Evolutionary conservation across 768 basidiomycete genomes (phyloP).

Genomic region (Mycena rebaudengoi): DNA sequence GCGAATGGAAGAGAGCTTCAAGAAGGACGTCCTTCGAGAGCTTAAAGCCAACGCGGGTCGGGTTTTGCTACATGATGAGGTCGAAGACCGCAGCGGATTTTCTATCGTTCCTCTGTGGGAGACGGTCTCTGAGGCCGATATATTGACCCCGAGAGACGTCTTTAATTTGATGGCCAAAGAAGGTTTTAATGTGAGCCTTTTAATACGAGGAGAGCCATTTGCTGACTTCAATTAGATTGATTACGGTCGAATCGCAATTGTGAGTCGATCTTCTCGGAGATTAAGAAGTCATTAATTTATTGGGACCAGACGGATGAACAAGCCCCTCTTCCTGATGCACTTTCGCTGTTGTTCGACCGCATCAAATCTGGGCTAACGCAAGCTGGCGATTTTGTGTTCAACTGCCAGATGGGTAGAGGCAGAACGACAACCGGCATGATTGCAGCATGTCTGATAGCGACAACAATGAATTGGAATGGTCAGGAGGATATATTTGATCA

Average conservation of each 20-base stretch:
- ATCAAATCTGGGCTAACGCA: conserved; percentile 65
- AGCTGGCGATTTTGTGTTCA: conserved; percentile 87
- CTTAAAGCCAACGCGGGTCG: conserved; percentile 75
- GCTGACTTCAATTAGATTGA: conserved; percentile 62
- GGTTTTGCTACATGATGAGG: conserved; percentile 93
- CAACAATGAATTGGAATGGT: conserved; percentile 66
- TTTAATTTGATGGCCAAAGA: conserved; percentile 78
- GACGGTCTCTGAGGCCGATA: conserved; percentile 78
- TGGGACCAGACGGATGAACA: conserved; percentile 99
- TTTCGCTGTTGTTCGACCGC: conserved; percentile 80
- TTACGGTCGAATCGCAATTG: conserved; percentile 90
- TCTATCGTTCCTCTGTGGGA: conserved; percentile 97
- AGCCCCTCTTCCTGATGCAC: conserved; percentile 89
- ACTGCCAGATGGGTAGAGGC: conserved; percentile 96
- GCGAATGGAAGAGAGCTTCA: conserved; percentile 87
- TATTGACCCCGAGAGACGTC: conserved; percentile 88
- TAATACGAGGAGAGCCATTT: neutral
- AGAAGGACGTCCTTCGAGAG: conserved; percentile 88
- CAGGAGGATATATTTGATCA: conserved; percentile 48
- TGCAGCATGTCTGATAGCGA: conserved; percentile 86
- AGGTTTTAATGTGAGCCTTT: conserved; percentile 70
- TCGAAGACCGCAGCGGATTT: conserved; percentile 94
- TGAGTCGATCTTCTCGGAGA: conserved; percentile 49
- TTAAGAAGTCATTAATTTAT: no score
- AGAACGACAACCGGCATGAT: conserved; percentile 98